A percentile compares a stretch with the other conserved stretches of the same genome.
Evolutionary conservation across 306 rosid genomes (phyloP).

Genomic region (Prunus persica): Prunus_persica_NCBIv2 NC_034009.1:11212501-11213000

Average conservation of each 20-base stretch:
- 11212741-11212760: conserved; percentile 43
- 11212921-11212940: not conserved
- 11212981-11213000: not conserved
- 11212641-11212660: conserved; percentile 59
- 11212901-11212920: too few species aligned
- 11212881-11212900: too few species aligned
- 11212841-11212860: too few species aligned
- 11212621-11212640: conserved; percentile 8
- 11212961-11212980: conserved; percentile 9
- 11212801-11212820: conserved; percentile 18
- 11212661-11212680: conserved; percentile 80
- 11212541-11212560: not conserved
- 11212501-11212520: too few species aligned
- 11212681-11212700: conserved; percentile 56
- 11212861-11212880: too few species aligned
- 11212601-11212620: conserved; percentile 20
- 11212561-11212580: not conserved
- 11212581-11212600: not conserved
- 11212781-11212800: conserved; percentile 24
- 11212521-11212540: not conserved
- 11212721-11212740: conserved; percentile 48
- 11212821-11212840: conserved; percentile 10
- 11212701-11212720: conserved; percentile 49
- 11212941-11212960: not conserved
- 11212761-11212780: conserved; percentile 44